Evolutionary conservation across 257 asterid genomes (phyloP), one percentile per base, ranked within the genome.

Genomic region (Paulownia fortunei): DNA sequence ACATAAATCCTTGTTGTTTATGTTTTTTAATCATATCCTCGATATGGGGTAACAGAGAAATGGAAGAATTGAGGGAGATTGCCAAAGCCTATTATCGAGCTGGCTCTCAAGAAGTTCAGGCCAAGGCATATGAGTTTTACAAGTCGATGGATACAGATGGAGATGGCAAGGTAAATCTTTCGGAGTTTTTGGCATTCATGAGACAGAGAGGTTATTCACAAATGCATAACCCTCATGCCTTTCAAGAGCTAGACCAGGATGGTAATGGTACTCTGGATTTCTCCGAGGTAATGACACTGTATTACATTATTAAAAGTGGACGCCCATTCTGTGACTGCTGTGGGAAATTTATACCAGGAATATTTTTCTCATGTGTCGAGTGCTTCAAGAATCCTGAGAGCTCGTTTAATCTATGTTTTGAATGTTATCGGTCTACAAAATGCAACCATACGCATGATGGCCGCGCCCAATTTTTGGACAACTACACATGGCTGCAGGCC

Each of bases 281-380:
- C 68, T 72, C 34, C 10, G 83, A 73, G 47, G 83, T 79, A 3
- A 37, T 72, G 79, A 62, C 79, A 0, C 2, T 79, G 0, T 72
- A 72, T 15, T 72, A 72, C 69, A 79, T 72, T 1, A 41, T 79
- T 4, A 72, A 72, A 42, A 79, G 74, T 24, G 49, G 73, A 19
- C 73, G 83, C 0, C 83, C 83, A 0, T 79, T 79, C 27, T 79
- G 83, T 9, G 69, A 79, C 23, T 16, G 13, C 0, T 79, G 83
- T 11, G 69, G 69, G 27, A 63, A 51, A 6, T 79, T 79, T 8
- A 52, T 79, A 62, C 78, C 83, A 0, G 79, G 69, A 12, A 55
- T 26, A 32, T 79, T 46, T 27, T 78, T 70, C 26, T 71, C 77
- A 5, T 78, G 78, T 7, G 82, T 78, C 0, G 73, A 34, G 19